Evolutionary conservation across 495 filamentous ascomycete species (phyloP).

Genomic region (Podospora australis): DNA sequence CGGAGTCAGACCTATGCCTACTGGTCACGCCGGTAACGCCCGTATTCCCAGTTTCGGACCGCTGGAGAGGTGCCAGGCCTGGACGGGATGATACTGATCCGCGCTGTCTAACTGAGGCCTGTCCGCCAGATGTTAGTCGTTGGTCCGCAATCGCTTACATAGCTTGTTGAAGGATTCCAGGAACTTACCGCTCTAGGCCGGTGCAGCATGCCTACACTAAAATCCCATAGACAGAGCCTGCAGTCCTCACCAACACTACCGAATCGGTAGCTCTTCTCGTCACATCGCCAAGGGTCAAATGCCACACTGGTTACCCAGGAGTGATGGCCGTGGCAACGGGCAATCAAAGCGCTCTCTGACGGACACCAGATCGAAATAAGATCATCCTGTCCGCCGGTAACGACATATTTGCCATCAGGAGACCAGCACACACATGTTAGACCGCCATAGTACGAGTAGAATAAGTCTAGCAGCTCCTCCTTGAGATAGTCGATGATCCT

Average conservation of each 20-base stretch:
- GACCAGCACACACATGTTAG: slow-evolving; percentile 94
- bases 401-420: slow-evolving; percentile 90
- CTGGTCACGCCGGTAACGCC: slow-evolving; percentile 2
- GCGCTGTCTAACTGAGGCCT: too few relatives aligned
- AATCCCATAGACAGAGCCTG: slow-evolving; percentile 88
- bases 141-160: too few relatives aligned
- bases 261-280: slow-evolving; percentile 88
- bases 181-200: slow-evolving; percentile 69
- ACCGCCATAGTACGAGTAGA: slow-evolving; percentile 87
- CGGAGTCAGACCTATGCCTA: neutral
- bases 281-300: slow-evolving; percentile 95
- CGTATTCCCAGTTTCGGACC: too few relatives aligned
- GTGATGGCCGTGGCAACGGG: slow-evolving; percentile 85
- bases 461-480: slow-evolving; percentile 82
- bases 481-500: slow-evolving; percentile 86
- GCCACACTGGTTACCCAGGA: slow-evolving; percentile 91
- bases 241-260: slow-evolving; percentile 95
- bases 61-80: too few relatives aligned
- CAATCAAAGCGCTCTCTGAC: slow-evolving; percentile 74
- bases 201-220: slow-evolving; percentile 91
- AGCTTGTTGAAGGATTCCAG: too few relatives aligned
- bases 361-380: slow-evolving; percentile 91
- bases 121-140: too few relatives aligned
- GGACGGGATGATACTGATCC: too few relatives aligned
- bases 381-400: slow-evolving; percentile 95